Evolutionary conservation across 768 basidiomycete species (phyloP).

Genomic region (Lanmaoa rubissima): DNA sequence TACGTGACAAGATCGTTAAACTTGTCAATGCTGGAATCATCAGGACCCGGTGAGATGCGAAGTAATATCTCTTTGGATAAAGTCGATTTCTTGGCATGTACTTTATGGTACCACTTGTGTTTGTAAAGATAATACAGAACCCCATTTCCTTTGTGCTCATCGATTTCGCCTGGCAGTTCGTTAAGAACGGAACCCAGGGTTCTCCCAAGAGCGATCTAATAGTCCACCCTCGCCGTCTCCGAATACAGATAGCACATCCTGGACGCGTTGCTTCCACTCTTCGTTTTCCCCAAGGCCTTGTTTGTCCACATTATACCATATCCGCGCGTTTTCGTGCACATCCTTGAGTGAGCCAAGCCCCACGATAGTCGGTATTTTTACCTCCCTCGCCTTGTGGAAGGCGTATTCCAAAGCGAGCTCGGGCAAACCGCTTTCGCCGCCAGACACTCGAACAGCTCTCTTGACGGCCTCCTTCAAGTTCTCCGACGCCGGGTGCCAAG

Average conservation of each 20-base stretch:
- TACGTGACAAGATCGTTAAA: slow-evolving; percentile 82
- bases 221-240: slow-evolving; percentile 41
- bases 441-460: slow-evolving; percentile 37
- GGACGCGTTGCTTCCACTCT: slow-evolving; percentile 42
- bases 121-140: slow-evolving; percentile 26
- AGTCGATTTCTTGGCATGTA: slow-evolving; percentile 19
- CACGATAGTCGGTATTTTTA: slow-evolving; percentile 60
- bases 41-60: slow-evolving; percentile 61
- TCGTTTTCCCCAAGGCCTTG: slow-evolving; percentile 34
- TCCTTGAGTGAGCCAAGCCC: slow-evolving; percentile 71
- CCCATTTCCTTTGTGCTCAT: not conserved
- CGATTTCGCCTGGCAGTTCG: not conserved
- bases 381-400: slow-evolving; percentile 45
- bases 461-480: slow-evolving; percentile 43
- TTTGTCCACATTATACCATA: slow-evolving; percentile 62
- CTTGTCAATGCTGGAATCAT: slow-evolving; percentile 93
- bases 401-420: slow-evolving; percentile 75
- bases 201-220: slow-evolving; percentile 73
- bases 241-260: slow-evolving; percentile 43
- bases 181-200: slow-evolving; percentile 36
- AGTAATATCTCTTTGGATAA: slow-evolving; percentile 10
- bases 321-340: slow-evolving; percentile 69
- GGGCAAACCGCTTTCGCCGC: slow-evolving; percentile 43
- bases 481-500: slow-evolving; percentile 77
- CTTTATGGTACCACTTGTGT: slow-evolving; percentile 20